phyloP scores from a whole-genome alignment of 306 rosid genomes.

The Comarum palustre region DNA sequence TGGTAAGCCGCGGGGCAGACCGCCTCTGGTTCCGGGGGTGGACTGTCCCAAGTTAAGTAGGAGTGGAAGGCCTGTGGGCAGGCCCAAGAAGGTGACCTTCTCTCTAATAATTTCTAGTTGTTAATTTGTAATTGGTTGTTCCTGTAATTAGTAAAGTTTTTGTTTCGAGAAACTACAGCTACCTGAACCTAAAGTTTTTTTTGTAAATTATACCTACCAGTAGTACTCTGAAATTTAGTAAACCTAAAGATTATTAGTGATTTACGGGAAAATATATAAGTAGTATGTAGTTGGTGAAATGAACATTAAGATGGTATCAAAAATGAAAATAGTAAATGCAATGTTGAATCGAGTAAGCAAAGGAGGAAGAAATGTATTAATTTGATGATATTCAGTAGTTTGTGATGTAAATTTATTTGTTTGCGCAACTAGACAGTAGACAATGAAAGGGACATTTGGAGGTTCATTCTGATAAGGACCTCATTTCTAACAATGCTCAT shows the following conservation, averaged over 20 bases:
- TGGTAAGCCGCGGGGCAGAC: slow-evolving; percentile 34
- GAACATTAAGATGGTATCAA: background rate
- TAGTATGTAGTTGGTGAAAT: background rate
- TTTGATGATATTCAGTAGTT: background rate
- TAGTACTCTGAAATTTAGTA: background rate
- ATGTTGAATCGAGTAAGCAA: background rate
- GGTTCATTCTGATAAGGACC: background rate
- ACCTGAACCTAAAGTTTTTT: background rate
- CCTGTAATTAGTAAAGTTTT: background rate
- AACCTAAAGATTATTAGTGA: background rate
- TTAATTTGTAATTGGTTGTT: background rate
- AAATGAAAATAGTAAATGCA: background rate
- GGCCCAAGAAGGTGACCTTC: slow-evolving; percentile 68
- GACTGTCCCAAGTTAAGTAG: slow-evolving; percentile 16
- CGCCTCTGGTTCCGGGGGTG: slow-evolving; percentile 24
- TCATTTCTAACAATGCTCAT: background rate
- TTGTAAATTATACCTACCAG: background rate
- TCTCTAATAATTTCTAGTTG: background rate
- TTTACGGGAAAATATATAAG: background rate
- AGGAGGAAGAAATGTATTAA: background rate
- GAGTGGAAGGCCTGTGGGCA: slow-evolving; percentile 61
- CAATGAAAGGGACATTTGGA: background rate
- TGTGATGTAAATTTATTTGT: background rate
- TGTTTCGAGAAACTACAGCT: background rate
- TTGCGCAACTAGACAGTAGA: background rate